Evolutionary conservation across 1,284 basidiomycete genomes (phyloP).

Genomic region (Neonothopanus nambi): DNA sequence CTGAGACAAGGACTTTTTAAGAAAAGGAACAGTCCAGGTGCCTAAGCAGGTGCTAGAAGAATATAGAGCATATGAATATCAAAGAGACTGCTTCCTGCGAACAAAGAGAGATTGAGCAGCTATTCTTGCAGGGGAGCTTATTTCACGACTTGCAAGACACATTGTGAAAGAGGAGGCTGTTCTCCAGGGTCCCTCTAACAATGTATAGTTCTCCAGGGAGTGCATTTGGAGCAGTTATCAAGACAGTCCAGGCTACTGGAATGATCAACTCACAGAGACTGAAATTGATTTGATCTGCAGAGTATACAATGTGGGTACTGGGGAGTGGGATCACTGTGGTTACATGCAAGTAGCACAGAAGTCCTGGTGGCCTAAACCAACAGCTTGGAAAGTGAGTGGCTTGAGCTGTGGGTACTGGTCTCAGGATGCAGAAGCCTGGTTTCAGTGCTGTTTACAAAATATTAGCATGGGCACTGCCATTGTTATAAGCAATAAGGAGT

Average conservation of each 20-base stretch:
- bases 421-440: constrained; percentile 26
- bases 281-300: constrained; percentile 29
- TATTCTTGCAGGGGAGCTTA: constrained; percentile 11
- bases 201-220: background rate
- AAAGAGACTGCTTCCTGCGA: constrained; percentile 7
- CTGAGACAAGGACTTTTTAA: background rate
- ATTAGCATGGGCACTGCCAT: constrained; percentile 5
- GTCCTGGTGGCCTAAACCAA: constrained; percentile 31
- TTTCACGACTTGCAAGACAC: constrained; percentile 10
- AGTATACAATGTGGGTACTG: constrained; percentile 24
- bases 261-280: constrained; percentile 23
- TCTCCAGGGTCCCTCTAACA: constrained; percentile 6
- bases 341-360: constrained; percentile 17
- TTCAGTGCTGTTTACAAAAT: constrained; percentile 14
- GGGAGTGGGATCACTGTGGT: constrained; percentile 13
- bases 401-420: constrained; percentile 27
- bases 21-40: background rate
- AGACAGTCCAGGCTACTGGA: constrained; percentile 18
- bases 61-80: constrained; percentile 4
- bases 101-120: constrained; percentile 11
- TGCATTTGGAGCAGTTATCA: constrained; percentile 9
- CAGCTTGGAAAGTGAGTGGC: constrained; percentile 18
- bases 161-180: constrained; percentile 8
- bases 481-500: background rate
- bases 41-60: background rate